Conservation (phyloP, 805 yeast species). For the Metschnikowia drakensbergensis region DNA sequence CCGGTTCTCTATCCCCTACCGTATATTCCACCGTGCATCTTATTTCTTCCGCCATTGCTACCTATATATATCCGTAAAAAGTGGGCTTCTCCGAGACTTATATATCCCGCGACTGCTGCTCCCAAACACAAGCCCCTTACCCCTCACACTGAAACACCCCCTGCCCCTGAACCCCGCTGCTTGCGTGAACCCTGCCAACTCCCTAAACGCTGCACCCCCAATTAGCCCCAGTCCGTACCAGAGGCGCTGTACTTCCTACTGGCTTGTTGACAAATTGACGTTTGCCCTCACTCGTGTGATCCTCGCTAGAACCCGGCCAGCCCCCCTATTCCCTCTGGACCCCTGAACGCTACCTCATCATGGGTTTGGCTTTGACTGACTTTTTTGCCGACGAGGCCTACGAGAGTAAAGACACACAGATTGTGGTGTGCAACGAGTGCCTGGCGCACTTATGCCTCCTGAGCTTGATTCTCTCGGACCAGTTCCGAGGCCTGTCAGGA, state of each 20-base stretch:
- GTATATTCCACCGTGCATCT: neutral
- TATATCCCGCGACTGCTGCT: neutral
- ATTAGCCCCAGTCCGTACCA: neutral
- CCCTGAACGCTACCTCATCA: conserved; percentile 7
- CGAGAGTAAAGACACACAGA: conserved; percentile 34
- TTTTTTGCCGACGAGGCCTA: conserved; percentile 37
- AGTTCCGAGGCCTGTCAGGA: conserved; percentile 39
- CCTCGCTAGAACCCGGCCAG: too few species aligned
- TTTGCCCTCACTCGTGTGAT: too few species aligned
- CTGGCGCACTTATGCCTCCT: conserved; percentile 39
- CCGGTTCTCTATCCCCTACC: neutral
- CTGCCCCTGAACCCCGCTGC: neutral
- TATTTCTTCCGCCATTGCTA: neutral
- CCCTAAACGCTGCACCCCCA: neutral
- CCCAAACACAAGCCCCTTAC: neutral
- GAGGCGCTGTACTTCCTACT: too few species aligned
- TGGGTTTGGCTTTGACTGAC: conserved; percentile 41
- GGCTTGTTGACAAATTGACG: too few species aligned
- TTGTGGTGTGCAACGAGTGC: conserved; percentile 40
- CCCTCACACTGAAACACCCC: conserved; percentile 1
- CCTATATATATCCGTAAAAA: neutral
- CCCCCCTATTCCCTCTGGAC: too few species aligned
- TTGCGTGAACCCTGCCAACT: neutral
- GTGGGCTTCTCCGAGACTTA: neutral
- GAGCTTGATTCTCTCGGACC: conserved; percentile 33